Evolutionary conservation across 1,139 yeast genomes (phyloP).

Genomic region (Taphrina sp.): DNA sequence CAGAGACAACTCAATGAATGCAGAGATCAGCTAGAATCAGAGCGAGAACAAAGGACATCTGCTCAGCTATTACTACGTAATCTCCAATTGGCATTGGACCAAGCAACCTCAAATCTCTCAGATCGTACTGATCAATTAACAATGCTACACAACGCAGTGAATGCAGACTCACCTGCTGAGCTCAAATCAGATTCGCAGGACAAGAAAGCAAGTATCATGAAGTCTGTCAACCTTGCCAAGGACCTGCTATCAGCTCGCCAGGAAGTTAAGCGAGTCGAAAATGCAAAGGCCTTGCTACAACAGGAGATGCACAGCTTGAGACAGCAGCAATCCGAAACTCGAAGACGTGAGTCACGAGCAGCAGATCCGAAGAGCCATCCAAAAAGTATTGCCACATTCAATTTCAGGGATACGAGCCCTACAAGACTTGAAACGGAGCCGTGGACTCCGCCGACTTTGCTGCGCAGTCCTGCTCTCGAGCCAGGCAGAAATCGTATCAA

Average conservation of each 20-base stretch:
- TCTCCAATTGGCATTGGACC: conserved; percentile 8
- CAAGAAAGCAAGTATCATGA: not conserved
- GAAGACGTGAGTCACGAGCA: not conserved
- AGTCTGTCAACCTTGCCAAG: conserved; percentile 12
- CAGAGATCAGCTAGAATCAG: conserved; percentile 16
- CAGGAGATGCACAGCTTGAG: too few relatives aligned
- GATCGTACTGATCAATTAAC: conserved; percentile 22
- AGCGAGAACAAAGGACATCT: conserved; percentile 16
- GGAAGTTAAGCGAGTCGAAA: conserved; percentile 7
- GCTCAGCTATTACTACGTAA: conserved; percentile 15
- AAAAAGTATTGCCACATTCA: not conserved
- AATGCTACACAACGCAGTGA: conserved; percentile 11
- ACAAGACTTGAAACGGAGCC: conserved; percentile 19
- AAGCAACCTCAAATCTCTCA: conserved; percentile 3
- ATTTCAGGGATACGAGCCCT: conserved; percentile 12
- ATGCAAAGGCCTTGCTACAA: conserved; percentile 8
- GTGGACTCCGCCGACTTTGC: conserved; percentile 24
- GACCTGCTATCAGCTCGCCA: conserved; percentile 4
- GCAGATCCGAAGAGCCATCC: conserved; percentile 8
- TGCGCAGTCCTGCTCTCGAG: not conserved
- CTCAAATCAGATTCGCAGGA: conserved; percentile 4
- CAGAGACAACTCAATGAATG: conserved; percentile 9
- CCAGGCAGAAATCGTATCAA: conserved; percentile 26
- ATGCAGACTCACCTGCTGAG: not conserved
- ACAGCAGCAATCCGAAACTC: conserved; percentile 18